A percentile compares a stretch with the other conserved stretches of the same genome.
Evolutionary conservation across 2,329 filamentous ascomycete species (phyloP).

Genomic region (Cladobotryum protrusum): DNA sequence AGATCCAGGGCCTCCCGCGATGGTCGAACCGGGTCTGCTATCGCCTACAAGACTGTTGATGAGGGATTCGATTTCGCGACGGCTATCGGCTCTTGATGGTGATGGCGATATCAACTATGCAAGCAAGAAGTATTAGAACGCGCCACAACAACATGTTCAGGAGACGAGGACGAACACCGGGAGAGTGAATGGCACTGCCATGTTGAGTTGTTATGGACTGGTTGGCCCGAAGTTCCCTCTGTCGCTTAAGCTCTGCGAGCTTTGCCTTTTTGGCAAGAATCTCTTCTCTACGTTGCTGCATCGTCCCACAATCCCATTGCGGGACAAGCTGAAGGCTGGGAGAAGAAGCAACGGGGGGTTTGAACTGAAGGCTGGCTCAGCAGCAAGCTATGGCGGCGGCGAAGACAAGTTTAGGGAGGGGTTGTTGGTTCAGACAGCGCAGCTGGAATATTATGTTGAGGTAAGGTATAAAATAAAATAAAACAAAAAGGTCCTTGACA

Average conservation of each 20-base stretch:
- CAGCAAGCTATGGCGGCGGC: neutral
- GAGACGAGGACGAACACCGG: constrained; percentile 55
- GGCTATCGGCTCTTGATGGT: constrained; percentile 61
- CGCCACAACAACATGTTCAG: neutral
- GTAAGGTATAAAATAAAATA: too few species aligned
- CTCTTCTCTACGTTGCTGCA: constrained; percentile 86
- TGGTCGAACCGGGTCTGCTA: constrained; percentile 63
- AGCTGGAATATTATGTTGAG: too few species aligned
- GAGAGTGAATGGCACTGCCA: constrained; percentile 55
- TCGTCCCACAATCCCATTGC: constrained; percentile 46
- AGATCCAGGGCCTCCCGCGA: constrained; percentile 57
- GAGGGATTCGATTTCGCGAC: constrained; percentile 74
- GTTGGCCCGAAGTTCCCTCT: constrained; percentile 75
- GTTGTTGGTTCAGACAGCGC: neutral
- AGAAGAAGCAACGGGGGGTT: constrained; percentile 6
- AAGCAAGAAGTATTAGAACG: constrained; percentile 8
- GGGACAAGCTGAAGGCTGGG: constrained; percentile 22
- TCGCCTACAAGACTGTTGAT: constrained; percentile 80
- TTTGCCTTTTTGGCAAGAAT: constrained; percentile 95
- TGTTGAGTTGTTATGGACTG: constrained; percentile 66
- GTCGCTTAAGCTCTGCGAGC: constrained; percentile 90
- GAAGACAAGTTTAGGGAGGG: neutral
- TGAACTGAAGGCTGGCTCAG: neutral
- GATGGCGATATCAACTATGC: constrained; percentile 56
- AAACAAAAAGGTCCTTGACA: too few species aligned